Base-by-base conservation (phyloP, 352 stramenopile species). In the Phytophthora gonapodyides region DNA sequence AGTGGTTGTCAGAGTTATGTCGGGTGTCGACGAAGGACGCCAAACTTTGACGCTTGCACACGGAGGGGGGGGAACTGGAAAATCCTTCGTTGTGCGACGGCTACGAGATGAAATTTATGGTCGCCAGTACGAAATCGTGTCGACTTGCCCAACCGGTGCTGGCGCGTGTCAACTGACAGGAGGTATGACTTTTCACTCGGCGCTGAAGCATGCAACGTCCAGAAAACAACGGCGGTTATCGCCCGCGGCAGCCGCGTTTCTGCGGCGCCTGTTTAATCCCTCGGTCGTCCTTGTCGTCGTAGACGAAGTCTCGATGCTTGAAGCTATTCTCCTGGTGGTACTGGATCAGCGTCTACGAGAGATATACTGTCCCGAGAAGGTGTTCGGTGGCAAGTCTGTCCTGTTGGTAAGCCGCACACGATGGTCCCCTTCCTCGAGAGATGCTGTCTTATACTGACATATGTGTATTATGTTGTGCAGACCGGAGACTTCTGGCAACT, bases 401-500 rank as follows among this genome's bases (percentile, higher is more conserved):
- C 10, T 51, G 15, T 15, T 51, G 12, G 44, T 51, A 52, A 52
- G 16, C n/a, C n/a, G n/a, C n/a, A n/a, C n/a, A n/a, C n/a, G n/a
- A n/a, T n/a, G n/a, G n/a, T n/a, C n/a, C n/a, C n/a, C n/a, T n/a
- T n/a, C n/a, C n/a, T n/a, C n/a, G n/a, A n/a, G n/a, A n/a, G n/a
- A n/a, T n/a, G n/a, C n/a, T n/a, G n/a, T n/a, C n/a, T n/a, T n/a
- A n/a, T n/a, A n/a, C n/a, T n/a, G n/a, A n/a, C n/a, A n/a, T n/a
- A n/a, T n/a, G n/a, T n/a, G n/a, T n/a, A n/a, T n/a, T n/a, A n/a
- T 49, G 2, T 24, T 57, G n/a, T 41, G 3, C 34, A 45, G 52
- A 45, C 41, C 17, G 52, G 40, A 10, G 52, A 45, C 37, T 51
- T 51, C 27, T 60, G 16, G 52, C 52, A 60, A 12, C 41, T 59